Evolutionary conservation across 495 filamentous ascomycete genomes (phyloP).

Genomic region (Glonium stellatum): DNA sequence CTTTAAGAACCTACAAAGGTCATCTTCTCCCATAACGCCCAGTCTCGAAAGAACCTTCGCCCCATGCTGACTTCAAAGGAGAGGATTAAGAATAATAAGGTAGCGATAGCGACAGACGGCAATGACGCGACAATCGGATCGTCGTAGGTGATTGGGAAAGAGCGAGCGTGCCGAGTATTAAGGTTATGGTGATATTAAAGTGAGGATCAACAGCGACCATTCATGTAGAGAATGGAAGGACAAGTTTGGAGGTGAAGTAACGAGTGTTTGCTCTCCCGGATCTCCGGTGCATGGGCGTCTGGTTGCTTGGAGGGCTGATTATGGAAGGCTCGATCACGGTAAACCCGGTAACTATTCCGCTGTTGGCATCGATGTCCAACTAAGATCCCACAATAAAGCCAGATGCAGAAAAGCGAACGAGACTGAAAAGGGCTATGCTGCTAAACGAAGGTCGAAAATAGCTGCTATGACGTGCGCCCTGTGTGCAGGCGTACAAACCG

Average conservation of each 20-base stretch:
- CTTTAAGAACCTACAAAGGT: conserved; percentile 61
- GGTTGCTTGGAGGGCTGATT: no score
- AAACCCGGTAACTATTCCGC: no score
- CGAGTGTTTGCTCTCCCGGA: background rate
- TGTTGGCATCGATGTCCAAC: background rate
- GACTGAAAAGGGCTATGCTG: no score
- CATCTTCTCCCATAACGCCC: conserved; percentile 88
- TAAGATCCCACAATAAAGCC: background rate
- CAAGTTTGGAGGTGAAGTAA: background rate
- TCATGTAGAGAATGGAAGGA: background rate
- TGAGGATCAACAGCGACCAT: background rate
- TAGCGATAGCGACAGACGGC: conserved; percentile 3
- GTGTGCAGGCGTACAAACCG: background rate
- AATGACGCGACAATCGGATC: background rate
- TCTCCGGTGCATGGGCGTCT: no score
- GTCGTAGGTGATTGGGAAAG: background rate
- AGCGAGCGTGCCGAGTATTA: background rate
- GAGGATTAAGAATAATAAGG: background rate
- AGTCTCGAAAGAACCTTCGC: conserved; percentile 60
- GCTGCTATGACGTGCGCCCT: background rate
- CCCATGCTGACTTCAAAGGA: conserved; percentile 18
- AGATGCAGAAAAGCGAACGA: background rate
- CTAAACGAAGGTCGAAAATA: background rate
- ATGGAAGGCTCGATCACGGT: no score
- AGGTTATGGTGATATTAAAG: background rate